A percentile compares a stretch with the other conserved stretches of the same genome.
Evolutionary conservation across 768 basidiomycete genomes (phyloP).

Genomic region (Lactarius sanguifluus): DNA sequence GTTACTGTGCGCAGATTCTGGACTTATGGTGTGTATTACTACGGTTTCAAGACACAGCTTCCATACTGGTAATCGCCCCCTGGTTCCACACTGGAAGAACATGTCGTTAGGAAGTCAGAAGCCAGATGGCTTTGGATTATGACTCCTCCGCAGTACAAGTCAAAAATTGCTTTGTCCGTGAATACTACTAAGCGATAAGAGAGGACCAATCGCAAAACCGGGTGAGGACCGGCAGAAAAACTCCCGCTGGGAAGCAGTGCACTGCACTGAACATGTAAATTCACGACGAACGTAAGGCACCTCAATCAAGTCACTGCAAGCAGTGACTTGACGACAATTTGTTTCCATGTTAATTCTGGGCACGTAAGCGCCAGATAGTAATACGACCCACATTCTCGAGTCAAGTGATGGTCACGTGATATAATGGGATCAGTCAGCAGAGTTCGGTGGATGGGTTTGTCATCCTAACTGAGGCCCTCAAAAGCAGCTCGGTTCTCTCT

Average conservation of each 20-base stretch:
- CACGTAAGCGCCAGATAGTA: neutral
- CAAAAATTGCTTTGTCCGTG: neutral
- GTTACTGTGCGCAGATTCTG: neutral
- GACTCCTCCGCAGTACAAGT: neutral
- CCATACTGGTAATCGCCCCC: neutral
- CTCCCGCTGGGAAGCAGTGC: neutral
- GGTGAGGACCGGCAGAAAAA: neutral
- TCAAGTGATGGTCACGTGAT: constrained; percentile 9
- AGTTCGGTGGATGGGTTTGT: constrained; percentile 2
- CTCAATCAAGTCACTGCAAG: too few relatives aligned
- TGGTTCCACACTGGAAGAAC: neutral
- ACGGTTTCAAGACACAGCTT: neutral
- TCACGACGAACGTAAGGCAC: too few relatives aligned
- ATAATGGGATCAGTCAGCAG: constrained; percentile 16
- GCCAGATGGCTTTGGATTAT: neutral
- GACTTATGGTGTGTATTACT: constrained; percentile 9
- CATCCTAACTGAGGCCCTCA: constrained; percentile 17
- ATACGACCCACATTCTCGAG: neutral
- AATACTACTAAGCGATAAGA: neutral
- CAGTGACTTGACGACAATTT: too few relatives aligned
- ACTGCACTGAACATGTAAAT: too few relatives aligned
- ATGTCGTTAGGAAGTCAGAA: neutral
- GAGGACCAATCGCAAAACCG: neutral
- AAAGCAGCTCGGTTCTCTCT: neutral
- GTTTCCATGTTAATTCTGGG: neutral